These are phyloP conservation scores for Puccinia hordei DNA, from an alignment of 1,284 basidiomycete species.

Conservation along the genomic window DNA sequence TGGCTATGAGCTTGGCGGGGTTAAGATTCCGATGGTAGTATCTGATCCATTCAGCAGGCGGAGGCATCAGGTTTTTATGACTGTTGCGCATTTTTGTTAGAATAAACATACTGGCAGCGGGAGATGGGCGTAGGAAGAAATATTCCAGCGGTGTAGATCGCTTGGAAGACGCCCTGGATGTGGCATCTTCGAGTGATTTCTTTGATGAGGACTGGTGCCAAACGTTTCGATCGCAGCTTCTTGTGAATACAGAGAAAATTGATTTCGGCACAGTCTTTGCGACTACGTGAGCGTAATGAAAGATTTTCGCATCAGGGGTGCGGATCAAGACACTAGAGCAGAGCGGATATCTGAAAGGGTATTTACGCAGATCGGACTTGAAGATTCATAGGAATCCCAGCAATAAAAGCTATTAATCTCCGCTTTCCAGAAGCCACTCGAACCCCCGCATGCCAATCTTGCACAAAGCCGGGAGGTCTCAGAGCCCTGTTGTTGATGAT, in stretches of 20 bases:
- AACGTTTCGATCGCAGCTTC: slow-evolving; percentile 89
- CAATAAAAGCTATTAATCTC: slow-evolving; percentile 97
- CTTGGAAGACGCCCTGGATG: slow-evolving; percentile 88
- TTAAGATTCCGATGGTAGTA: slow-evolving; percentile 94
- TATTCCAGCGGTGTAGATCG: slow-evolving; percentile 91
- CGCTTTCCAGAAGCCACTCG: slow-evolving; percentile 77
- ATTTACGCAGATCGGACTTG: slow-evolving; percentile 77
- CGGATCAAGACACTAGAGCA: slow-evolving; percentile 16
- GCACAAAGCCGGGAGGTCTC: slow-evolving; percentile 86
- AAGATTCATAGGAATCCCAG: slow-evolving; percentile 83
- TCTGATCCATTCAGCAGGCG: slow-evolving; percentile 60
- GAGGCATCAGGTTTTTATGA: slow-evolving; percentile 32
- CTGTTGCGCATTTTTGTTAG: neutral
- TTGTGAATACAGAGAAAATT: slow-evolving; percentile 99
- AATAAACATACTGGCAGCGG: slow-evolving; percentile 67
- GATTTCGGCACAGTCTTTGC: slow-evolving; percentile 79
- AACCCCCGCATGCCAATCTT: slow-evolving; percentile 95
- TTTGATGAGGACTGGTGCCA: slow-evolving; percentile 96
- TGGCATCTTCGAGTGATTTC: slow-evolving; percentile 94
- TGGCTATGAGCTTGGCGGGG: slow-evolving; percentile 85
- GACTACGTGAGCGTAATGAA: slow-evolving; percentile 61
- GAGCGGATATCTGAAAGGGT: neutral
- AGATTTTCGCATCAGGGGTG: neutral
- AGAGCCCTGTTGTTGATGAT: slow-evolving; percentile 72
- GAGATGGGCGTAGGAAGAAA: slow-evolving; percentile 87